These are phyloP conservation scores for Vinca minor DNA, from an alignment of 257 asterid species.

Conservation along the genomic window DNA sequence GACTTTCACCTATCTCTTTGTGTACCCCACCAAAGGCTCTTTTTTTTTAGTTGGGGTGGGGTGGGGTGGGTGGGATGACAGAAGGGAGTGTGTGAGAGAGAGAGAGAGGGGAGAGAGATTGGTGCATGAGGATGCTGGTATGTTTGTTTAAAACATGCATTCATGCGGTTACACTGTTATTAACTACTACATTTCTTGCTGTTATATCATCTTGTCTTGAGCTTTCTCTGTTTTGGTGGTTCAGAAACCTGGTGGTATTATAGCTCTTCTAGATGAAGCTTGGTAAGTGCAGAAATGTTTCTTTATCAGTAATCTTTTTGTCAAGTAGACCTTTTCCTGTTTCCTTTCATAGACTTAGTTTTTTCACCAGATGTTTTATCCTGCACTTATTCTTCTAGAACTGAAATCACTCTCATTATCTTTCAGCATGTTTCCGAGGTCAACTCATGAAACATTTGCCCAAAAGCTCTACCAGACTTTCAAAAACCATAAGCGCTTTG, in stretches of 20 bases:
- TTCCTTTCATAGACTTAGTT: not conserved
- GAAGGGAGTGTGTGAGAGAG: not conserved
- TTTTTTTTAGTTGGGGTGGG: not conserved
- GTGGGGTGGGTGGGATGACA: not conserved
- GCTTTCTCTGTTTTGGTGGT: conserved; percentile 20
- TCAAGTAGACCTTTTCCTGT: not conserved
- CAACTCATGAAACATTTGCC: conserved; percentile 95
- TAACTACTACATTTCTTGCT: not conserved
- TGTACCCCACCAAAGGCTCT: too few species aligned
- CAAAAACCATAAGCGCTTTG: conserved; percentile 77
- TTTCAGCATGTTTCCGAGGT: conserved; percentile 92
- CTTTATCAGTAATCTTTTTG: not conserved
- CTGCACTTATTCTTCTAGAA: conserved; percentile 11
- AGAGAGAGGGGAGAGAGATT: too few species aligned
- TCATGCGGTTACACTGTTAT: not conserved
- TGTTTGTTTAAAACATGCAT: not conserved
- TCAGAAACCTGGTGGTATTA: conserved; percentile 98
- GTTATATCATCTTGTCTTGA: not conserved
- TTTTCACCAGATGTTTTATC: not conserved
- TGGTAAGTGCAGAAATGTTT: conserved; percentile 44
- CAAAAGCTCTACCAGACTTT: conserved; percentile 90
- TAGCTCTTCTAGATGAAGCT: conserved; percentile 98
- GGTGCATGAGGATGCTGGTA: not conserved
- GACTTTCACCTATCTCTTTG: not conserved
- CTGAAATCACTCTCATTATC: conserved; percentile 12